Evolutionary conservation across 257 asterid genomes (phyloP).

Genomic region (Scutellaria galericulata): DNA sequence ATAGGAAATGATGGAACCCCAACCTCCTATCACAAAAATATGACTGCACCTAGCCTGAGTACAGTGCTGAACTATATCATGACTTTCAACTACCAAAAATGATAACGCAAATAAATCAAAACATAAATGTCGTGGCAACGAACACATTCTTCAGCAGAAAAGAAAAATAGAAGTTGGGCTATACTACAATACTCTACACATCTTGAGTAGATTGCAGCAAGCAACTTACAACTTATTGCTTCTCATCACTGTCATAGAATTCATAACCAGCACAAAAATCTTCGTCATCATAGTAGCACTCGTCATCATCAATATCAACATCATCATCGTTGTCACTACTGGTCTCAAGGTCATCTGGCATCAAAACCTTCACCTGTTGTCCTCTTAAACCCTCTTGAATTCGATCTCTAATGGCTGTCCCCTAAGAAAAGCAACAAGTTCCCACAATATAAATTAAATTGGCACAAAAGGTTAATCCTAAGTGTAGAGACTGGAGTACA

Average conservation of each 20-base stretch:
- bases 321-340: conserved; percentile 38
- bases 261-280: conserved; percentile 40
- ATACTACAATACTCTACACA: conserved; percentile 27
- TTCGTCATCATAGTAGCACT: conserved; percentile 39
- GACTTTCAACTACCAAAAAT: background rate
- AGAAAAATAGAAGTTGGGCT: background rate
- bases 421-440: conserved; percentile 36
- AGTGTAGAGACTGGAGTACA: conserved; percentile 24
- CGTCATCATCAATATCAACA: conserved; percentile 37
- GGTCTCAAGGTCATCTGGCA: conserved; percentile 36
- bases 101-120: background rate
- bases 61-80: no score
- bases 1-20: no score
- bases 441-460: background rate
- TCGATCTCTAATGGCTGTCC: conserved; percentile 55
- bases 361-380: conserved; percentile 38
- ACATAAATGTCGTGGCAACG: background rate
- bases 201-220: background rate
- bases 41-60: no score
- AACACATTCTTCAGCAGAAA: background rate
- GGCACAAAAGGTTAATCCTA: background rate
- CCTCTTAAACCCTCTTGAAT: conserved; percentile 58
- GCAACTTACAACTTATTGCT: conserved; percentile 29
- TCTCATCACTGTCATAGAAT: conserved; percentile 43
- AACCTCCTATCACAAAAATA: no score